Evolutionary conservation across 108 stramenopile species (phyloP), one percentile per base, ranked within the genome.

Genomic region (Skeletonema potamos): DNA sequence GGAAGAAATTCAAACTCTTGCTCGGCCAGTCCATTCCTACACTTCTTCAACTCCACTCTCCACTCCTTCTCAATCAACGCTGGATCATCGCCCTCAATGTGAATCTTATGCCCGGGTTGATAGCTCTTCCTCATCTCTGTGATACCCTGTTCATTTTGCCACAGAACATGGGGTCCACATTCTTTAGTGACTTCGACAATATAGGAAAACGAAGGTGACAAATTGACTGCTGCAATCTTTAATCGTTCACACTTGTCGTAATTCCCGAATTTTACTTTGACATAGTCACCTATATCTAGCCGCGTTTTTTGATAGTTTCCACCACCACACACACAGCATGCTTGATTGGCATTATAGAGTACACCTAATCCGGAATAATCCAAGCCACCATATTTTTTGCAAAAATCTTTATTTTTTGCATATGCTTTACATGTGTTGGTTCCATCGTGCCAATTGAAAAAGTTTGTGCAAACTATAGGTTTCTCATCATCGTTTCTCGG

Each of bases 321-420:
- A 1, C 80, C 80, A 15, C 75, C 75, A 46, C 80, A 81, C 54
- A 37, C 70, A 41, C 80, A 81, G 36, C 80, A 81, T 61, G 80
- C 80, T 44, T 76, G 18, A 7, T 62, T 61, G 54, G 80, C 57
- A 32, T 54, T 69, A 34, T 62, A 29, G 30, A 20, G 54, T 46
- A 17, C 48, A 5, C 48, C 48, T 1, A 24, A n/a, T 10, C n/a
- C 28, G 20, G 57, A 64, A 28, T 33, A 54, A 43, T 57, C 43
- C 13, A 66, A 62, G 22, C 48, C n/a, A 20, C 67, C 74, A 26
- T 61, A 58, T 41, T 43, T 17, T 13, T 39, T 27, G 24, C 73
- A 74, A 36, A 39, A 74, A 44, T 66, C 29, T 34, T 29, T 4
- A 13, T 67, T 24, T 3, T 6, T 22, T n/a, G 29, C 28, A 58